Conservation (phyloP, 2,329 filamentous ascomycete genomes). For the Pseudocercospora musae region DNA sequence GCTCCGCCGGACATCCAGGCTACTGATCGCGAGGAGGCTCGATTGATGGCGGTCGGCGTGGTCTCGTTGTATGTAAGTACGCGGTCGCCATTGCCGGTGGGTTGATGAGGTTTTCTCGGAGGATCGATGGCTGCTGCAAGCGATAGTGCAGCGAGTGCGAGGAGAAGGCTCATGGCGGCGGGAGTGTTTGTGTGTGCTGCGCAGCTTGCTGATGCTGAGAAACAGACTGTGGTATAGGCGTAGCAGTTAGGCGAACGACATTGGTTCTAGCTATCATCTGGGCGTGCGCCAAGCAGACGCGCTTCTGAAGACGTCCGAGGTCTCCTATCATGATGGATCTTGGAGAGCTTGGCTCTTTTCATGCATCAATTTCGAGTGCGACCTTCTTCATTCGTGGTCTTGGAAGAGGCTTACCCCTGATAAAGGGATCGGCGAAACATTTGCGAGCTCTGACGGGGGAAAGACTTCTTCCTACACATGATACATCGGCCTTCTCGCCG, state of each 20-base stretch:
- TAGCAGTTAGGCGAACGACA: too few relatives aligned
- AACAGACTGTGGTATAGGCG: too few relatives aligned
- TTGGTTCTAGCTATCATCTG: neutral
- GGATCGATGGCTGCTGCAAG: slow-evolving; percentile 18
- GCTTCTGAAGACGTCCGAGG: too few relatives aligned
- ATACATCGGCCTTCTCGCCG: neutral
- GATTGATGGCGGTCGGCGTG: slow-evolving; percentile 15
- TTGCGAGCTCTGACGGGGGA: neutral
- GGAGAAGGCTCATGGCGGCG: neutral
- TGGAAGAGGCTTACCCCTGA: slow-evolving; percentile 8
- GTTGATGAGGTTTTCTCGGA: slow-evolving; percentile 17
- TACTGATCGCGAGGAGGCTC: slow-evolving; percentile 8
- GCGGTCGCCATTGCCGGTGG: slow-evolving; percentile 16
- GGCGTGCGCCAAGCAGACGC: neutral
- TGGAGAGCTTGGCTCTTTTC: slow-evolving; percentile 9
- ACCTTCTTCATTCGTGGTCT: slow-evolving; percentile 15
- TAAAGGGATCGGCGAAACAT: neutral
- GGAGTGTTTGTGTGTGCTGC: too few relatives aligned
- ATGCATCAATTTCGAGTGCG: slow-evolving; percentile 7
- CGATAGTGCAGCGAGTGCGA: slow-evolving; percentile 9
- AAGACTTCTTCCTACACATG: neutral
- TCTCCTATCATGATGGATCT: neutral
- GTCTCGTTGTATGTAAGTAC: slow-evolving; percentile 21
- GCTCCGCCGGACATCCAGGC: slow-evolving; percentile 58
- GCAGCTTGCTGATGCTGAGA: too few relatives aligned